Percentiles rank a stretch among this genome's conserved stretches.
phyloP scores from a whole-genome alignment of 2,329 filamentous ascomycete species.

The Aspergillus chevalieri region DNA sequence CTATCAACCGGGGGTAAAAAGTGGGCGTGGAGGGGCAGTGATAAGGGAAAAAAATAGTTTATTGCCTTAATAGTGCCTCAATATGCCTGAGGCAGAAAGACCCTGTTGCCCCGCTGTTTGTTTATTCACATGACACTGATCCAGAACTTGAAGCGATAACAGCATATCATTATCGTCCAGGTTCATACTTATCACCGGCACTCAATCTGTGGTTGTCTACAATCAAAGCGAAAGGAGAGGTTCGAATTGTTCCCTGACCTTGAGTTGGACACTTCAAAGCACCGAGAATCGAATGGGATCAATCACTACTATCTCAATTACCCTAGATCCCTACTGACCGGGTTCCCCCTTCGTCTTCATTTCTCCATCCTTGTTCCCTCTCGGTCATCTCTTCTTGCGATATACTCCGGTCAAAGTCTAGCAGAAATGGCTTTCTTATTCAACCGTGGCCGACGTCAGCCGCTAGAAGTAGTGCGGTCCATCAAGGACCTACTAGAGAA shows the following conservation, averaged over 20 bases:
- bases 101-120: slow-evolving; percentile 21
- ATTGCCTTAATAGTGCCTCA: slow-evolving; percentile 12
- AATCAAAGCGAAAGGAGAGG: not conserved
- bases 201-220: not conserved
- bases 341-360: not conserved
- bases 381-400: slow-evolving; percentile 8
- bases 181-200: not conserved
- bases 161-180: not conserved
- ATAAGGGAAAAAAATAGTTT: slow-evolving; percentile 17
- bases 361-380: not conserved
- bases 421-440: slow-evolving; percentile 64
- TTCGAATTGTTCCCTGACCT: not conserved
- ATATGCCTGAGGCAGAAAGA: slow-evolving; percentile 10
- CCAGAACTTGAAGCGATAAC: slow-evolving; percentile 8
- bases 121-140: slow-evolving; percentile 14
- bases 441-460: slow-evolving; percentile 55
- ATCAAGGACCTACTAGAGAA: slow-evolving; percentile 59
- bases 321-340: slow-evolving; percentile 1
- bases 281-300: not conserved
- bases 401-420: slow-evolving; percentile 2
- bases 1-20: not conserved
- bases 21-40: slow-evolving; percentile 15
- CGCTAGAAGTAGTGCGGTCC: slow-evolving; percentile 56
- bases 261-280: not conserved
- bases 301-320: not conserved